phyloP scores from a whole-genome alignment of 75 land plant species.

The Azolla pinnata region DNA sequence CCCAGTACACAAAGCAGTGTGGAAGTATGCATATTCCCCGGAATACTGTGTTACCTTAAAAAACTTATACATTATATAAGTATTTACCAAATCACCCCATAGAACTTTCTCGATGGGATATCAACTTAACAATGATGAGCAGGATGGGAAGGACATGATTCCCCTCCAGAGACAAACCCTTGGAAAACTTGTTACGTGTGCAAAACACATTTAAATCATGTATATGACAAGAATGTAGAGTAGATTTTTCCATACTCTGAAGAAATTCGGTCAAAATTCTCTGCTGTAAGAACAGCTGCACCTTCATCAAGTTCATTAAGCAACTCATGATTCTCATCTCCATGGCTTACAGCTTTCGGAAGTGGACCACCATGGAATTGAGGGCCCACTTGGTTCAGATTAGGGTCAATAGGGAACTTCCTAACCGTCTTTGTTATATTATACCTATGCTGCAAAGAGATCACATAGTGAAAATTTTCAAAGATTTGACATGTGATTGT shows the following conservation, averaged over 20 bases:
- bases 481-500: neutral
- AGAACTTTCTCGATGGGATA: no score
- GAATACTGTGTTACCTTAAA: no score
- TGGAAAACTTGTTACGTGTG: neutral
- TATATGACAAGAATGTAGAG: neutral
- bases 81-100: no score
- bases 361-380: conserved; percentile 75
- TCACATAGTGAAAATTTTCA: neutral
- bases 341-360: conserved; percentile 51
- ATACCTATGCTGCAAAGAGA: conserved; percentile 73
- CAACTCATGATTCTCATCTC: conserved; percentile 41
- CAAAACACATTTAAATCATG: neutral
- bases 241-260: conserved; percentile 45
- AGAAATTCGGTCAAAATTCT: conserved; percentile 54
- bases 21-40: no score
- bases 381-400: conserved; percentile 60
- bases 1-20: no score
- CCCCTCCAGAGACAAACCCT: no score
- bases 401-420: conserved; percentile 74
- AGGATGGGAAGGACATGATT: no score
- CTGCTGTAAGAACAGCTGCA: conserved; percentile 37
- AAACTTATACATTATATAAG: no score
- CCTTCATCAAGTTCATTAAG: conserved; percentile 73
- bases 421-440: conserved; percentile 93
- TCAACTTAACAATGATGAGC: no score